Base-by-base conservation (phyloP, 371 early-diverging fungal species). In the Edhazardia aedis region DNA sequence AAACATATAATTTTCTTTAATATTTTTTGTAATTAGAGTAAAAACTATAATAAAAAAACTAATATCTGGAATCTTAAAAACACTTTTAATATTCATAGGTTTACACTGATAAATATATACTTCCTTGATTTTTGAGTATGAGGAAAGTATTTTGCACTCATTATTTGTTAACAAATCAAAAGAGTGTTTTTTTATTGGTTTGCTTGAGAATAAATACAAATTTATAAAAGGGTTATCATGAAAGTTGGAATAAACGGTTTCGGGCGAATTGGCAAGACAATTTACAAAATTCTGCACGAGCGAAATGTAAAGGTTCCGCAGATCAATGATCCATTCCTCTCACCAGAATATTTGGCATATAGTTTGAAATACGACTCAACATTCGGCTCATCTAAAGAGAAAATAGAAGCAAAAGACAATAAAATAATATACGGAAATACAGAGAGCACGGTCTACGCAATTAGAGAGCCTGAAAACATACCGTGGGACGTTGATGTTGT, bases 401-500 rank as follows among this genome's bases (percentile, higher is more conserved):
- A 73, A 21, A 79, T 86, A 51, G 69, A 74, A 63, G 55, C 65
- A 64, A 78, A 84, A 76, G 78, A 79, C 62, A 82, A 81, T 62
- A 80, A 81, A 75, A 78, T 90, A 12, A 55, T 83, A 55, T 80
- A 86, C 46, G 80, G 86, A 70, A 86, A 85, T 60, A 66, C 79
- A 56, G 53, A 68, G 48, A 83, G 90, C 69, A 45, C 72, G 37
- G 79, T 90, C 67, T 77, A 75, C 72, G 64, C 75, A 24, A 27
- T 62, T 53, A 75, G 63, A 70, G 69, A 77, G 63, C 92, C 93
- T 59, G 75, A 76, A 24, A 76, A 85, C 51, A 92, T 93, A 70
- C 78, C 78, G 38, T 96, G 96, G 96, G 82, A 79, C 29, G 75
- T 77, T 58, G 82, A 81, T 56, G 89, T 86, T 58, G 82, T 96